A percentile compares a stretch with the other conserved stretches of the same genome.
phyloP scores from a whole-genome alignment of 345 rosid genomes.

The Salix arbutifolia region DNA sequence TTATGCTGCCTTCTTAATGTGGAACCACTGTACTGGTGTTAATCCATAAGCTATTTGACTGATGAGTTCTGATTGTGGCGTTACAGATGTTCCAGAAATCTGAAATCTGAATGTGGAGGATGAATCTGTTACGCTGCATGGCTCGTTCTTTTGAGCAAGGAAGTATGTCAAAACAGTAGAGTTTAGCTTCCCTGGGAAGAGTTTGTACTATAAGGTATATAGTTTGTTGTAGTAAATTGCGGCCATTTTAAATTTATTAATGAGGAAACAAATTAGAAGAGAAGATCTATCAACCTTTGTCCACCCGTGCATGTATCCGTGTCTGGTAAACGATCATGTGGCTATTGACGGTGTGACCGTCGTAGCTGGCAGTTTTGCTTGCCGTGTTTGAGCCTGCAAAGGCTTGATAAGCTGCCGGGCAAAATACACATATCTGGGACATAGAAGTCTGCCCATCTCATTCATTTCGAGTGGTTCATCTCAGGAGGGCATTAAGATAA shows the following conservation, averaged over 20 bases:
- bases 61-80: neutral
- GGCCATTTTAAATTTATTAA: neutral
- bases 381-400: neutral
- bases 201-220: conserved; percentile 1
- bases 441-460: neutral
- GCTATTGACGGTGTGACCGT: neutral
- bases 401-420: neutral
- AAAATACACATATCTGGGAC: neutral
- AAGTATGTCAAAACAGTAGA: neutral
- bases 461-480: neutral
- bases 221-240: neutral
- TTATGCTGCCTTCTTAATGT: neutral
- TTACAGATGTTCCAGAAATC: conserved; percentile 7
- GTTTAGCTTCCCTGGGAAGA: neutral
- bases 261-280: neutral
- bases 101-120: neutral
- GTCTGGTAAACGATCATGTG: neutral
- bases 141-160: neutral
- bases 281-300: neutral
- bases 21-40: neutral
- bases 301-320: neutral
- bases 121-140: neutral
- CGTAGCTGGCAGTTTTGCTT: neutral
- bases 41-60: neutral
- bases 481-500: neutral